Base-by-base conservation (phyloP, 805 yeast species). In the Ogataea pilisensis region DNA sequence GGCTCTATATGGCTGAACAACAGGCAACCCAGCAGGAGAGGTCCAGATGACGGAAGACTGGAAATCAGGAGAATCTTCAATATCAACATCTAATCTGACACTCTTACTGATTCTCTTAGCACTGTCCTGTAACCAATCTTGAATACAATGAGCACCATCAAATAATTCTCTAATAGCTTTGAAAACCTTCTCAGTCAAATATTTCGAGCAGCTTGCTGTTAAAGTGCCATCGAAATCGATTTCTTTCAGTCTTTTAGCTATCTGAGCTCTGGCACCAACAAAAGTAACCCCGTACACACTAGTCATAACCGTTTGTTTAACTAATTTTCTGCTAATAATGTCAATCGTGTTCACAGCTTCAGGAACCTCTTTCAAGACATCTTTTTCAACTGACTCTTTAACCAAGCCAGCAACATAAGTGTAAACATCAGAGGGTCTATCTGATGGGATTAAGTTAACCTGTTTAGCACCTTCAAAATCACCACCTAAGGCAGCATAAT, bases 261-360 rank as follows among this genome's bases (percentile, higher is more conserved):
- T 88, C 65, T 91, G 99, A 3, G 81, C 82, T 14, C 87, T 78
- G 0, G 98, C 99, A 14, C 99, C 99, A 46, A 87, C 76, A 58
- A 76, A 88, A 0, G 99, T 91, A 11, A 91, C 99, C 54, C 99
- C 99, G 59, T 91, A 91, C 28, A 91, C 99, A 55, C 89, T 90
- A 0, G 99, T 91, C 99, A 91, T 91, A 20, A 91, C 98, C 0
- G 99, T 88, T 61, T 91, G 99, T 59, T 91, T 91, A 28, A 93
- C 96, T 34, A 93, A 82, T 58, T 91, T 91, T 53, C 99, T 76
- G 16, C 82, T 75, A 42, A 91, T 76, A 44, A 79, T 74, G 38
- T 81, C 85, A 42, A 73, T 68, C 31, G 85, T 64, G 26, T 66
- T 60, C n/a, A 56, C 35, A 1, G 90, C 91, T 41, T 64, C 62